Base-by-base conservation (phyloP, 495 filamentous ascomycete species). In the Hypoxylon lienhwacheense region DNA sequence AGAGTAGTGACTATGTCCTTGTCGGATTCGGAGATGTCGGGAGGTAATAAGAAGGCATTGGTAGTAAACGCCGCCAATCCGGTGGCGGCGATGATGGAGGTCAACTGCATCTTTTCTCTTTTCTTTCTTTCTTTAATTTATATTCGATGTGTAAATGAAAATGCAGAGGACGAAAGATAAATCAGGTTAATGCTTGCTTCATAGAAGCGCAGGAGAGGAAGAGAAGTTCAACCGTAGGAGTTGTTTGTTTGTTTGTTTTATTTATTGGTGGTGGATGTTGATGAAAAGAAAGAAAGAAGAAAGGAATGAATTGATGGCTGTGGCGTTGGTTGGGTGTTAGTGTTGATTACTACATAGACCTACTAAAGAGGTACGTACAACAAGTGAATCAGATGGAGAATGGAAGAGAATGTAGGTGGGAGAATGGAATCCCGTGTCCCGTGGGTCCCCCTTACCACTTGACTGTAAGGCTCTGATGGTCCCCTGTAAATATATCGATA, bases 21-120 rank as follows among this genome's bases (percentile, higher is more conserved):
- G 39, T 65, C 60, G 29, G 53, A 19, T 4, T 51, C 58, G 28
- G 63, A 44, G 24, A 65, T 28, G 16, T 54, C 56, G 12, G 66
- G 64, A 26, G 66, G 66, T 19, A 70, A 31, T 24, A 70, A 44
- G 8, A 72, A 50, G 49, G 70, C 70, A 44, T 63, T 58, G 24
- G 62, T 48, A 26, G 66, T 51, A 7, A 57, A 37, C 20, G 58
- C 66, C 58, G 58, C 68, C 59, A 71, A 64, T 17, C 64, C 66
- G 34, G 65, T 62, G 40, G 55, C 64, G 57, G 59, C 43, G 29
- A 67, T 36, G 20, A 67, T 46, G 2, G 62, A 55, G 12, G 36
- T 64, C 46, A 67, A 61, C 53, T 63, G 59, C 65, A 67, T 67
- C 24, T 53, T 64, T 19, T 45, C 32, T 24, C 40, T 58, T n/a